Evolutionary conservation across 352 stramenopile genomes (phyloP).

Genomic region (Phytophthora capsici): DNA sequence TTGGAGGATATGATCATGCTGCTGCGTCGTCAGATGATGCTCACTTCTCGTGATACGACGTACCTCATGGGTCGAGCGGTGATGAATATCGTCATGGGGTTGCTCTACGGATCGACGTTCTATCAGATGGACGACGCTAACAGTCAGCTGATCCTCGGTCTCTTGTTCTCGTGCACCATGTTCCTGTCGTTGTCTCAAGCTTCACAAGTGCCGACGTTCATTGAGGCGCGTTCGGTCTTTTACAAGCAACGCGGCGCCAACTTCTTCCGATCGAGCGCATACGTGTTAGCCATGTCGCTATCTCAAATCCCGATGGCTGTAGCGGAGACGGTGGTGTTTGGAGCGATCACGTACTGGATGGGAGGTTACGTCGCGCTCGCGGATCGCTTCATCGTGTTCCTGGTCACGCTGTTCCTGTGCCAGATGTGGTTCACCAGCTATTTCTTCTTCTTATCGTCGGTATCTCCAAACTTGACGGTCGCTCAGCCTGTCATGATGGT

Average conservation of each 20-base stretch:
- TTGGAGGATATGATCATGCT: conserved; percentile 46
- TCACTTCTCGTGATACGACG: conserved; percentile 69
- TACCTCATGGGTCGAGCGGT: conserved; percentile 52
- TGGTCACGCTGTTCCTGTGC: conserved; percentile 65
- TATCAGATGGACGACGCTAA: conserved; percentile 61
- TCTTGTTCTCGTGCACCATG: conserved; percentile 89
- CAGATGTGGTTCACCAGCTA: conserved; percentile 73
- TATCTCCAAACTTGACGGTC: conserved; percentile 55
- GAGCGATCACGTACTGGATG: conserved; percentile 89
- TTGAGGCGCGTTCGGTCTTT: conserved; percentile 75
- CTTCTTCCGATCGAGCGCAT: conserved; percentile 87
- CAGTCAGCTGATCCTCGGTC: conserved; percentile 69
- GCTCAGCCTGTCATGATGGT: conserved; percentile 70
- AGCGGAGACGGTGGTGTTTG: conserved; percentile 84
- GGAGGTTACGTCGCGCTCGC: conserved; percentile 62
- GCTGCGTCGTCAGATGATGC: conserved; percentile 61
- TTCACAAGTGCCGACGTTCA: conserved; percentile 77
- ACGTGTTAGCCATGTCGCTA: conserved; percentile 70
- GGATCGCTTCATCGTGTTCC: conserved; percentile 59
- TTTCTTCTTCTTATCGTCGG: conserved; percentile 73
- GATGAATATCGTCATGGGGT: conserved; percentile 65
- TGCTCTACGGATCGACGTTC: conserved; percentile 72
- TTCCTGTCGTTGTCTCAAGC: conserved; percentile 86
- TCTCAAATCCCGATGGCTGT: conserved; percentile 57
- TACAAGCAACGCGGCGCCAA: conserved; percentile 91